Evolutionary conservation across 257 asterid genomes (phyloP).

Genomic region (Solanum medicagineum): DNA sequence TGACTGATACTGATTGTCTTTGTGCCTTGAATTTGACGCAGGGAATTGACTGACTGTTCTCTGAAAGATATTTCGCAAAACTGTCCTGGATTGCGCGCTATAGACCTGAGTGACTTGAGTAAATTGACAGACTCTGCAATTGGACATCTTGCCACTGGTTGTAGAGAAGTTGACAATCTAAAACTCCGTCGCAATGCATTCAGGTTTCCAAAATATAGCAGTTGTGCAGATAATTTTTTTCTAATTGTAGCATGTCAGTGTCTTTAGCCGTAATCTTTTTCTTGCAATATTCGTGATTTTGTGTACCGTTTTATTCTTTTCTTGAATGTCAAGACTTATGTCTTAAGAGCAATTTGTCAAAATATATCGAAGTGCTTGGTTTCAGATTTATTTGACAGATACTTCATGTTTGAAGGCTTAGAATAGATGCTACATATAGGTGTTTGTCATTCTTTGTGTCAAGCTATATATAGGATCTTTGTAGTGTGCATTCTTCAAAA

Average conservation of each 20-base stretch:
- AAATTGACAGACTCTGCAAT: constrained; percentile 72
- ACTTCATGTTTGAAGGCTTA: background rate
- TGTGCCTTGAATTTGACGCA: constrained; percentile 15
- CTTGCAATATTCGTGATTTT: background rate
- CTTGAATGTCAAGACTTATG: background rate
- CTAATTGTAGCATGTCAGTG: background rate
- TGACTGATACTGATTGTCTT: background rate
- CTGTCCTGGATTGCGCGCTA: constrained; percentile 45
- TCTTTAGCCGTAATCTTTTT: background rate
- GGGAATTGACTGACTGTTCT: constrained; percentile 66
- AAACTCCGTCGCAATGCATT: constrained; percentile 55
- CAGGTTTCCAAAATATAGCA: constrained; percentile 34
- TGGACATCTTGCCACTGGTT: constrained; percentile 81
- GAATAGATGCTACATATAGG: background rate
- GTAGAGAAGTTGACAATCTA: constrained; percentile 46
- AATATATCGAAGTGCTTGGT: background rate
- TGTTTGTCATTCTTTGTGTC: background rate
- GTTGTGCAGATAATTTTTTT: background rate
- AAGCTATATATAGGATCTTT: background rate
- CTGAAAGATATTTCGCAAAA: constrained; percentile 43
- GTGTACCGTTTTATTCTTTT: background rate
- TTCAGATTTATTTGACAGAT: background rate
- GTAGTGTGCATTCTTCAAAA: background rate
- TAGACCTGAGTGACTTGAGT: constrained; percentile 54
- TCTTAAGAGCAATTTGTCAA: background rate